phyloP scores from a whole-genome alignment of 768 basidiomycete genomes.

The Collybia sordida region DNA sequence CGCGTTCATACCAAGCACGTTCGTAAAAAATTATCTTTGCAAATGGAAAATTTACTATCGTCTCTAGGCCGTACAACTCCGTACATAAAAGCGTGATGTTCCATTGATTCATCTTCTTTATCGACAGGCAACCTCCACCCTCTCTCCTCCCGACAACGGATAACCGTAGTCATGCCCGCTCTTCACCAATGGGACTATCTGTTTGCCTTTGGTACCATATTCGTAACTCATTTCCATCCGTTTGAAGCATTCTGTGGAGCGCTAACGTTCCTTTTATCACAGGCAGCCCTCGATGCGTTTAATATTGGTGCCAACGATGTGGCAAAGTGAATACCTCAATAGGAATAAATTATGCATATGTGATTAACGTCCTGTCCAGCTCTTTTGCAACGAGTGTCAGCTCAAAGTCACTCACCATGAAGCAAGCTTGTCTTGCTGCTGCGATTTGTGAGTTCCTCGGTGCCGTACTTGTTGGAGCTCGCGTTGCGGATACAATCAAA shows the following conservation, averaged over 20 bases:
- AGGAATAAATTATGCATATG: neutral
- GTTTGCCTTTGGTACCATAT: constrained; percentile 25
- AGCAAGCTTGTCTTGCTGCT: constrained; percentile 23
- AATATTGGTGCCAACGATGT: constrained; percentile 28
- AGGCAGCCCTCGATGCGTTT: constrained; percentile 17
- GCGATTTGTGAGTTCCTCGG: constrained; percentile 25
- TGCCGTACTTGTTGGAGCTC: constrained; percentile 24
- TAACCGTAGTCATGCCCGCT: constrained; percentile 15
- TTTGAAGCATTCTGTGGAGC: neutral
- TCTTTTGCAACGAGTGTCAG: constrained; percentile 23
- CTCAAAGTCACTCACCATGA: constrained; percentile 24
- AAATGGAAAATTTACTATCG: neutral
- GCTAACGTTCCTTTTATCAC: neutral
- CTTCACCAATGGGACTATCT: constrained; percentile 29
- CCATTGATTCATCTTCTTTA: neutral
- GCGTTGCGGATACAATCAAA: constrained; percentile 26
- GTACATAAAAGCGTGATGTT: constrained; percentile 1
- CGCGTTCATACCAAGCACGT: constrained; percentile 3
- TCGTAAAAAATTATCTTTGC: neutral
- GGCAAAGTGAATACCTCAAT: constrained; percentile 18
- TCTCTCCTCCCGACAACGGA: constrained; percentile 4
- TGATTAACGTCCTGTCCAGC: constrained; percentile 6
- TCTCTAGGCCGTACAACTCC: neutral
- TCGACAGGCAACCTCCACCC: constrained; percentile 1
- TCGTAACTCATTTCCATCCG: constrained; percentile 5